Conservation (phyloP, 106 monocot species). For the Agapanthus africanus region DNA sequence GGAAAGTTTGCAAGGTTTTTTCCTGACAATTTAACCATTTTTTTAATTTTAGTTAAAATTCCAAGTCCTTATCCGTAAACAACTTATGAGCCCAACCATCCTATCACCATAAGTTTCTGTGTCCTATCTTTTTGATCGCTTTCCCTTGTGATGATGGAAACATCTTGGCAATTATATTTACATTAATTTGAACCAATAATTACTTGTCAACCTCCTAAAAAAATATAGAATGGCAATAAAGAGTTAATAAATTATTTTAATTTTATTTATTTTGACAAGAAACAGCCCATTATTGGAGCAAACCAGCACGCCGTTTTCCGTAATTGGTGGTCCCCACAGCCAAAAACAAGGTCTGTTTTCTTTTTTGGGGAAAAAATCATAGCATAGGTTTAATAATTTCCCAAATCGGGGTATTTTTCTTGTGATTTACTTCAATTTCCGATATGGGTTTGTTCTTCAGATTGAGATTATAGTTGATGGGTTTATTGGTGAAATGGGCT, state of each 20-base stretch:
- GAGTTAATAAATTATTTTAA: background rate
- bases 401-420: background rate
- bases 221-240: background rate
- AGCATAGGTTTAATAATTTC: background rate
- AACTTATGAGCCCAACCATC: background rate
- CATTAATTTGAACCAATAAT: no score
- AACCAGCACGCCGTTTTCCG: background rate
- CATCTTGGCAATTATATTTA: background rate
- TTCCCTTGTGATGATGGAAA: background rate
- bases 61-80: background rate
- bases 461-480: constrained; percentile 2
- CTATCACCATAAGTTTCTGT: background rate
- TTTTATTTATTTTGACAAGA: background rate
- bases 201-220: background rate
- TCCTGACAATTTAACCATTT: no score
- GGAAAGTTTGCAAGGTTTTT: no score
- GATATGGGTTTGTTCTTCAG: background rate
- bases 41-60: no score
- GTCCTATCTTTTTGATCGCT: background rate
- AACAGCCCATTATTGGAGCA: no score
- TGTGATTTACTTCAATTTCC: background rate
- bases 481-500: background rate
- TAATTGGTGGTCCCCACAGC: no score
- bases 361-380: background rate
- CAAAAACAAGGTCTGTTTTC: no score